These are phyloP conservation scores for Pseudonitzschia pungens DNA, from an alignment of 108 stramenopile genomes.

Conservation along the genomic window DNA sequence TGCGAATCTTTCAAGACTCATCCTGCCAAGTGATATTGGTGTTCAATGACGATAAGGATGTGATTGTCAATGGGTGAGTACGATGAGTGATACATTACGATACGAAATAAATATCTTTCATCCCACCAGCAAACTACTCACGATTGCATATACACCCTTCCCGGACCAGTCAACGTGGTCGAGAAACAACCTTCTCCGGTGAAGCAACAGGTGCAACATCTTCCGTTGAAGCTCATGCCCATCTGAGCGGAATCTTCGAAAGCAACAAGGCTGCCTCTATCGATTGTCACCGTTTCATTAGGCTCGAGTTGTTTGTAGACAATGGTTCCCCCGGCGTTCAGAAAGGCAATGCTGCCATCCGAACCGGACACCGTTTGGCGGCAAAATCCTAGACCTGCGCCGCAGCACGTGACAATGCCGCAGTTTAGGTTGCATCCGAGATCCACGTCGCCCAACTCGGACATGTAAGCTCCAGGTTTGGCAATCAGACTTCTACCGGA, in stretches of 20 bases:
- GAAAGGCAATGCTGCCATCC: slow-evolving; percentile 51
- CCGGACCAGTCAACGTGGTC: slow-evolving; percentile 85
- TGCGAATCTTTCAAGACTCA: slow-evolving; percentile 11
- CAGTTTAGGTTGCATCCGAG: slow-evolving; percentile 44
- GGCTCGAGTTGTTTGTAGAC: slow-evolving; percentile 58
- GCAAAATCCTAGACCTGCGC: slow-evolving; percentile 50
- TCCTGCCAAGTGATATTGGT: neutral
- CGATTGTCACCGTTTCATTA: slow-evolving; percentile 68
- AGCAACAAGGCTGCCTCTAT: slow-evolving; percentile 64
- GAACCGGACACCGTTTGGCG: slow-evolving; percentile 48
- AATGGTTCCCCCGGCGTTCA: slow-evolving; percentile 55
- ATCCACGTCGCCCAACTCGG: slow-evolving; percentile 48
- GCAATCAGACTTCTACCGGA: slow-evolving; percentile 36
- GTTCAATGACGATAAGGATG: neutral
- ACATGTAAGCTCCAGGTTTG: slow-evolving; percentile 55
- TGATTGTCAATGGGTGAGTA: neutral
- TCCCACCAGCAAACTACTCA: slow-evolving; percentile 11
- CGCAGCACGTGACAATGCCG: slow-evolving; percentile 42
- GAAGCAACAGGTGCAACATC: slow-evolving; percentile 66
- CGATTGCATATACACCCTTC: slow-evolving; percentile 73
- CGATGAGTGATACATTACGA: slow-evolving; percentile 23
- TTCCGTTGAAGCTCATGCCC: slow-evolving; percentile 63
- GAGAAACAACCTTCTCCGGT: slow-evolving; percentile 85
- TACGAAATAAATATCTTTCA: slow-evolving; percentile 6
- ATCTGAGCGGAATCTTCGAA: slow-evolving; percentile 59